Conservation (phyloP, 2,329 filamentous ascomycete species). For the Calonectria pseudoreteaudii region DNA sequence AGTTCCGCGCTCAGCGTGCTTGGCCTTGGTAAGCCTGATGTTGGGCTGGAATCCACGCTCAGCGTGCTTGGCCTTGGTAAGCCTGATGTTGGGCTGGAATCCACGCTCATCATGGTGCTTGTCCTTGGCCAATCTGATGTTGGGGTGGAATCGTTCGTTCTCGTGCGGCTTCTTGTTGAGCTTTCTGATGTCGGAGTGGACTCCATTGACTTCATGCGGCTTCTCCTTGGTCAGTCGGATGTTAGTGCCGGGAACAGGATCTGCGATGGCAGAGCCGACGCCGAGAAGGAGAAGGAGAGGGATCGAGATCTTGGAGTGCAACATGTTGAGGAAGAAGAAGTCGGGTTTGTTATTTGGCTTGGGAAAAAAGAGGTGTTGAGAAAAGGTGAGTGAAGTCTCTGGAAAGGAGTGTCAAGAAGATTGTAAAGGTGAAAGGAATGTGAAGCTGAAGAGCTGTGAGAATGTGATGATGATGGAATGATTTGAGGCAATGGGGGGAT, state of each 20-base stretch:
- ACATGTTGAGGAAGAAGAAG: background rate
- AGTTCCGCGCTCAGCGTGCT: background rate
- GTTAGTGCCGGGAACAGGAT: background rate
- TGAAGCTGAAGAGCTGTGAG: background rate
- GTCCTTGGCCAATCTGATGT: background rate
- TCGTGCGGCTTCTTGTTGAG: background rate
- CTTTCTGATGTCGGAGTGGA: background rate
- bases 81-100: background rate
- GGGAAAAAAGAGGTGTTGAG: background rate
- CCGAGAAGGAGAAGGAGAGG: background rate
- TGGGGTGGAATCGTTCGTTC: background rate
- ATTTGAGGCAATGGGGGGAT: background rate
- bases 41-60: background rate
- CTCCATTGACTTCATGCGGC: background rate
- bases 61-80: background rate
- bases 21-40: background rate
- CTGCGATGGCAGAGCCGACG: background rate
- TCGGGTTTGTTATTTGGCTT: background rate
- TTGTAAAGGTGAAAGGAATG: background rate
- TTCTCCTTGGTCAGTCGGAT: background rate
- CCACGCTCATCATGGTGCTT: background rate
- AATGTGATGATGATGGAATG: background rate
- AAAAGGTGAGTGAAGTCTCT: background rate
- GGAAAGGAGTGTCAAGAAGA: conserved; percentile 1
- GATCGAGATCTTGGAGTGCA: background rate